These are phyloP conservation scores for Francoa sonchifolia DNA, from an alignment of 441 rosid genomes.

Conservation along the genomic window DNA sequence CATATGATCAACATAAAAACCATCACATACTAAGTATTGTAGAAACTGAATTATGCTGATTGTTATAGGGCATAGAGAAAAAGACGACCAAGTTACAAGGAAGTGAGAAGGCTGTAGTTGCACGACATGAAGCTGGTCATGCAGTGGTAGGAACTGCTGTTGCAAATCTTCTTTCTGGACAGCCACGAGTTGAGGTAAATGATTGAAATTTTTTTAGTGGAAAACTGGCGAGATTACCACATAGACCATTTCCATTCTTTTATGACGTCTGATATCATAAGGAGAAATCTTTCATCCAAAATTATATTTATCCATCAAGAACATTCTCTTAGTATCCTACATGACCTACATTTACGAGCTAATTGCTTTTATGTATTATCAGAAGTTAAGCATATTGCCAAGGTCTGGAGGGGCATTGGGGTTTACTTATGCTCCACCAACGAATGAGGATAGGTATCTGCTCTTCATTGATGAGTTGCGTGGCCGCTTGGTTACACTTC, in stretches of 20 bases:
- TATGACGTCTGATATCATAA: too few relatives aligned
- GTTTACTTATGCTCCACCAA: conserved; percentile 76
- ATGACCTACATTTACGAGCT: conserved; percentile 1
- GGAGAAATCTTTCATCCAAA: background rate
- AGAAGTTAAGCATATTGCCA: conserved; percentile 96
- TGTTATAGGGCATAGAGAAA: conserved; percentile 86
- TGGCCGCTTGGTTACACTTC: conserved; percentile 94
- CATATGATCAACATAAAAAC: too few relatives aligned
- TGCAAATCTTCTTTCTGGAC: conserved; percentile 81
- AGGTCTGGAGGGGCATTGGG: conserved; percentile 97
- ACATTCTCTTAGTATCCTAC: background rate
- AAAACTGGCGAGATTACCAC: background rate
- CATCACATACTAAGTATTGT: background rate
- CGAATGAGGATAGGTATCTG: conserved; percentile 78
- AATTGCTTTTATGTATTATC: conserved; percentile 11
- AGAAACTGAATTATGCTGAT: conserved; percentile 5
- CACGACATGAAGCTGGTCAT: conserved; percentile 98
- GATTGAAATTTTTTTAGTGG: background rate
- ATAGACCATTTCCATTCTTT: background rate
- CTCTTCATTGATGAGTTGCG: conserved; percentile 89
- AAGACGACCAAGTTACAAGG: conserved; percentile 85
- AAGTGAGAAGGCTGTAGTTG: conserved; percentile 85
- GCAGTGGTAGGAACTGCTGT: conserved; percentile 98
- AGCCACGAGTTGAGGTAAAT: conserved; percentile 87
- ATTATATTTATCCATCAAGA: background rate